phyloP scores from a whole-genome alignment of 2,329 filamentous ascomycete species.

The Pestalotiopsis fici region DNA sequence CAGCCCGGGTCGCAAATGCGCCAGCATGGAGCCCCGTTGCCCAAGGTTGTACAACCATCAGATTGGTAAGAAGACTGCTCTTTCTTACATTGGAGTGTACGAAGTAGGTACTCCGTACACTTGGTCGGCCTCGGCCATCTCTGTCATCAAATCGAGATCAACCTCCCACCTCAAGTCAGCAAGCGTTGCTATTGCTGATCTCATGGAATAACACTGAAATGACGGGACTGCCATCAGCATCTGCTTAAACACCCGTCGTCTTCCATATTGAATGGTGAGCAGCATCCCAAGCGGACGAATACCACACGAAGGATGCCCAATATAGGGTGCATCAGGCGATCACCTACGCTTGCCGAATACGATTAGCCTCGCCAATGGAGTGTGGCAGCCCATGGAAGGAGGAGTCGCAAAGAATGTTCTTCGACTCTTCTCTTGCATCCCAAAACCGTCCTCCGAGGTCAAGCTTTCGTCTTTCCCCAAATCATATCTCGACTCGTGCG shows the following conservation, averaged over 20 bases:
- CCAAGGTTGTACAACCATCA: neutral
- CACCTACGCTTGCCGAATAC: neutral
- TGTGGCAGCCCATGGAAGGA: neutral
- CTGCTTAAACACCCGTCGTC: neutral
- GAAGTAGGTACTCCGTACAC: neutral
- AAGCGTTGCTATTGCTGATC: neutral
- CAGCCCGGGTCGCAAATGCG: neutral
- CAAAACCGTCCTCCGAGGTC: neutral
- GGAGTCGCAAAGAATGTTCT: slow-evolving; percentile 4
- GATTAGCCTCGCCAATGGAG: neutral
- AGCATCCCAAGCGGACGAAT: neutral
- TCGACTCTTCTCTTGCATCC: slow-evolving; percentile 7
- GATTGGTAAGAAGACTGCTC: neutral
- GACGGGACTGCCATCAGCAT: neutral
- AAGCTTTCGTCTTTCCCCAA: neutral
- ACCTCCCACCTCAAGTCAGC: neutral
- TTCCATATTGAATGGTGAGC: neutral
- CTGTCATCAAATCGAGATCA: neutral
- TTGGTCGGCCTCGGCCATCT: neutral
- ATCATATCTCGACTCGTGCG: neutral
- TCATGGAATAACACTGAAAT: neutral
- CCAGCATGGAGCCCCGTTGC: neutral
- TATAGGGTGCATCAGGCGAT: neutral
- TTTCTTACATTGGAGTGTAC: neutral
- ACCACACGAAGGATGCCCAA: neutral